Evolutionary conservation across 1,284 basidiomycete genomes (phyloP).

Genomic region (Tylopilus sp.): DNA sequence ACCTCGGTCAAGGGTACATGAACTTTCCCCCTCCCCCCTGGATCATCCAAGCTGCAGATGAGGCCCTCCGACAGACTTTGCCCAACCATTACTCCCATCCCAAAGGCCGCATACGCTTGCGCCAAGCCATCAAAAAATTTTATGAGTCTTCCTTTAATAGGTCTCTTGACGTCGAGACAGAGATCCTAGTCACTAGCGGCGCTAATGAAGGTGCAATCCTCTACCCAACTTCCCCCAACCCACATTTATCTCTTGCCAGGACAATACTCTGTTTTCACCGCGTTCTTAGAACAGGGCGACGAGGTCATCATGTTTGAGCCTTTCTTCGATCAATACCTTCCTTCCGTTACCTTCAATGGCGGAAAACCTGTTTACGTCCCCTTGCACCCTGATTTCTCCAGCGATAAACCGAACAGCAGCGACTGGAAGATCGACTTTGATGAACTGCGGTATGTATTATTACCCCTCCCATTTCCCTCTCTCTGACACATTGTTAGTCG

Average conservation of each 20-base stretch:
- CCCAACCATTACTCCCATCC: slow-evolving; percentile 91
- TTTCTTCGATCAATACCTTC: slow-evolving; percentile 96
- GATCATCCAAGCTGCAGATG: slow-evolving; percentile 73
- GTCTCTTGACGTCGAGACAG: slow-evolving; percentile 77
- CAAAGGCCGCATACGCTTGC: slow-evolving; percentile 78
- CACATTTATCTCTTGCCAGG: slow-evolving; percentile 38
- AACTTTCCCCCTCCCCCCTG: slow-evolving; percentile 85
- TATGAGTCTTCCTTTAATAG: slow-evolving; percentile 73
- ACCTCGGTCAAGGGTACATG: slow-evolving; percentile 95
- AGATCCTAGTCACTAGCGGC: slow-evolving; percentile 93
- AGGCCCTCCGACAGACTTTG: slow-evolving; percentile 64
- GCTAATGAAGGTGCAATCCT: slow-evolving; percentile 80
- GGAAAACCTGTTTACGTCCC: slow-evolving; percentile 94
- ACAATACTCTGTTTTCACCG: slow-evolving; percentile 86
- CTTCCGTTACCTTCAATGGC: slow-evolving; percentile 89
- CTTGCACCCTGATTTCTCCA: slow-evolving; percentile 75
- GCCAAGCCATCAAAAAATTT: slow-evolving; percentile 79
- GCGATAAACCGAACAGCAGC: slow-evolving; percentile 57
- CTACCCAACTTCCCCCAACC: neutral
- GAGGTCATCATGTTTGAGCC: slow-evolving; percentile 99
- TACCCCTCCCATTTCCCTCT: neutral
- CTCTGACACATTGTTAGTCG: slow-evolving; percentile 40
- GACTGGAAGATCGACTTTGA: slow-evolving; percentile 88
- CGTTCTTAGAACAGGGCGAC: slow-evolving; percentile 86
- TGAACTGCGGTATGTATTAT: slow-evolving; percentile 64